phyloP scores from a whole-genome alignment of 805 yeast genomes.

The Limtongia smithiae region DNA sequence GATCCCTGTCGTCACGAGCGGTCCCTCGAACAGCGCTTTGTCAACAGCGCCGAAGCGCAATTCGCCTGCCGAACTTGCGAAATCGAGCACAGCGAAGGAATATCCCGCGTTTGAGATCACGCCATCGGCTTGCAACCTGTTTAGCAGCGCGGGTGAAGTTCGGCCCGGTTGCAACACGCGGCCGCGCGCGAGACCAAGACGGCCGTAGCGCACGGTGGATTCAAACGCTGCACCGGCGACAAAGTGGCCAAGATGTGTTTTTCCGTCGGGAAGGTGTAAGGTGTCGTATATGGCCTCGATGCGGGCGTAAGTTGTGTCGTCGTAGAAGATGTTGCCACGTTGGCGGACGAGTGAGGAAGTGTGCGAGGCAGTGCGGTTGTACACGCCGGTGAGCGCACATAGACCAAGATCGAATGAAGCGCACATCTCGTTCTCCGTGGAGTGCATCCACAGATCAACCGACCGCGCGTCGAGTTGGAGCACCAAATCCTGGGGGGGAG shows the following conservation, averaged over 20 bases:
- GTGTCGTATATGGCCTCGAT: conserved; percentile 64
- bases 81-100: conserved; percentile 45
- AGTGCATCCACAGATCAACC: conserved; percentile 60
- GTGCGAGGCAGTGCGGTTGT: neutral
- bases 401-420: neutral
- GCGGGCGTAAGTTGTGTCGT: conserved; percentile 47
- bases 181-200: conserved; percentile 9
- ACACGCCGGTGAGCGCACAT: conserved; percentile 14
- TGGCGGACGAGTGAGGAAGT: neutral
- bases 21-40: conserved; percentile 42
- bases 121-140: neutral
- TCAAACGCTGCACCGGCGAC: conserved; percentile 15
- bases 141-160: neutral
- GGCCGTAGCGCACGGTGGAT: conserved; percentile 12
- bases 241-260: neutral
- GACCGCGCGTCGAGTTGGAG: conserved; percentile 71
- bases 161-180: neutral
- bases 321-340: conserved; percentile 40
- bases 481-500: conserved; percentile 49
- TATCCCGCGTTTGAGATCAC: conserved; percentile 34
- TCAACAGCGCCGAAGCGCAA: conserved; percentile 47
- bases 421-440: conserved; percentile 9
- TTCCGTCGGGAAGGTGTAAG: neutral
- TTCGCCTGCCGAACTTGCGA: conserved; percentile 36
- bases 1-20: conserved; percentile 26